Conservation (phyloP, 805 yeast species). For the Saccharomycopsis sp. region DNA sequence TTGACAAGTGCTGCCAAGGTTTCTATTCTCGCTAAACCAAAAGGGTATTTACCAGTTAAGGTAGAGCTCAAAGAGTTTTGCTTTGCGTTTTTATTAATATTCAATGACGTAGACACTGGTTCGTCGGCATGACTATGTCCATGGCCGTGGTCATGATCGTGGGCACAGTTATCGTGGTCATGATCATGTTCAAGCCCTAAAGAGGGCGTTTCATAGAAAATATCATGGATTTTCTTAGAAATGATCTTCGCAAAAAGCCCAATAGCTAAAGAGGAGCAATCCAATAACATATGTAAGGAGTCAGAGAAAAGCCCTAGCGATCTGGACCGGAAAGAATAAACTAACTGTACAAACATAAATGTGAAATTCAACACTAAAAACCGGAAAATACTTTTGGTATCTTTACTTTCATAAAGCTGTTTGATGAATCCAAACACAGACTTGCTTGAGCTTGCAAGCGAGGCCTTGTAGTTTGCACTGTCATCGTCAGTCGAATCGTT, state of each 20-base stretch:
- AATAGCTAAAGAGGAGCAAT: constrained; percentile 81
- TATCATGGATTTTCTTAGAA: constrained; percentile 41
- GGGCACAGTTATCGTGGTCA: constrained; percentile 6
- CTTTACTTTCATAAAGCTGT: constrained; percentile 44
- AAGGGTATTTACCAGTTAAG: constrained; percentile 69
- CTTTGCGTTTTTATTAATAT: constrained; percentile 1
- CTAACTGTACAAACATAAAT: constrained; percentile 89
- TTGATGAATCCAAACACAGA: constrained; percentile 19
- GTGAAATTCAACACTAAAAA: constrained; percentile 79
- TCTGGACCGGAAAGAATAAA: constrained; percentile 88
- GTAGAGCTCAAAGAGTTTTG: constrained; percentile 22
- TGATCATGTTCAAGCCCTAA: neutral
- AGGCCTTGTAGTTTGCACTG: neutral
- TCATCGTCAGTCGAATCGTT: constrained; percentile 1
- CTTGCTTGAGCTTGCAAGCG: neutral
- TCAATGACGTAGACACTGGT: constrained; percentile 2
- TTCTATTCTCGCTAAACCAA: constrained; percentile 79
- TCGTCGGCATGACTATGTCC: constrained; percentile 2
- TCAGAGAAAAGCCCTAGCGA: constrained; percentile 89
- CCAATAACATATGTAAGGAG: constrained; percentile 93
- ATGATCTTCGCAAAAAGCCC: constrained; percentile 82
- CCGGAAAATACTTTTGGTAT: constrained; percentile 83
- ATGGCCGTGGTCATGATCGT: constrained; percentile 3
- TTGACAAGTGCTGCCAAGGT: constrained; percentile 94
- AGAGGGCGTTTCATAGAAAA: constrained; percentile 10